These are phyloP conservation scores for Ottelia alismoides DNA, from an alignment of 106 monocot genomes.

Conservation along the genomic window DNA sequence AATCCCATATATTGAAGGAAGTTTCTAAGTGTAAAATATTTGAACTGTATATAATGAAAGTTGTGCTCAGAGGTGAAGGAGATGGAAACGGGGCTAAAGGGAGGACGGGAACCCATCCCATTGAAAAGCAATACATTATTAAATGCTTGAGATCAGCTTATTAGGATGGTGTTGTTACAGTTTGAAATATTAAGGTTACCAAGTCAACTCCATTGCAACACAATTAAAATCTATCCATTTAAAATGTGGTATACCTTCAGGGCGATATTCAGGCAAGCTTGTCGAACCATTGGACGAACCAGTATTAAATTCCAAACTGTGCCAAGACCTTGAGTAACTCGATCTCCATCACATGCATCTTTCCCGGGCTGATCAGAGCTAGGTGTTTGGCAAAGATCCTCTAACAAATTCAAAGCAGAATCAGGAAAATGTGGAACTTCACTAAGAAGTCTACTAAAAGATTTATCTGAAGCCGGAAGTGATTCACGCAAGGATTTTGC, in stretches of 20 bases:
- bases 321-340: slow-evolving; percentile 81
- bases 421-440: slow-evolving; percentile 79
- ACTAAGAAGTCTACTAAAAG: slow-evolving; percentile 70
- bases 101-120: no score
- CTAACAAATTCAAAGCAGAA: slow-evolving; percentile 57
- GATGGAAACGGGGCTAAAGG: no score
- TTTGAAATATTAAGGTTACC: no score
- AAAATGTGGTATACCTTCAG: slow-evolving; percentile 35
- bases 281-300: slow-evolving; percentile 44
- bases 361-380: slow-evolving; percentile 32
- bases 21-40: no score
- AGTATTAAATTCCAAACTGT: slow-evolving; percentile 87
- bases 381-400: slow-evolving; percentile 56
- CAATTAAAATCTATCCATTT: no score
- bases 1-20: no score
- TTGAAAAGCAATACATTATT: no score
- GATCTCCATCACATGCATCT: slow-evolving; percentile 69
- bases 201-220: no score
- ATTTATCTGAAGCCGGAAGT: slow-evolving; percentile 84
- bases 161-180: no score
- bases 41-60: no score
- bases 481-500: slow-evolving; percentile 61
- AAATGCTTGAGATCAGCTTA: no score
- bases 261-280: slow-evolving; percentile 68
- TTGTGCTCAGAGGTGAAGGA: no score